Base-by-base conservation (phyloP, 768 basidiomycete genomes). In the Lyophyllum shimeji region DNA sequence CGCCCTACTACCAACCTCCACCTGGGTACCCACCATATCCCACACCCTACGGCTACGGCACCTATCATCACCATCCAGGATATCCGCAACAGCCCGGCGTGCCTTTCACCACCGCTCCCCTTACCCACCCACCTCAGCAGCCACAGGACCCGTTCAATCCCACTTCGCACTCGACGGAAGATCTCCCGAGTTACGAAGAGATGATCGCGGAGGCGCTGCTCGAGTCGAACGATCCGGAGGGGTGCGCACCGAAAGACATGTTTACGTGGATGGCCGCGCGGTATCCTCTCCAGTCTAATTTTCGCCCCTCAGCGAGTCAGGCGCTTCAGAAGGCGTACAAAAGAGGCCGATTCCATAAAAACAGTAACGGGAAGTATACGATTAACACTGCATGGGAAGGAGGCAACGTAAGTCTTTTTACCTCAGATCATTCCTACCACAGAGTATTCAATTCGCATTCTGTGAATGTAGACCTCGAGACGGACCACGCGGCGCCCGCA, bases 221-320 rank as follows among this genome's bases (percentile, higher is more conserved):
- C 13, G 87, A 86, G 53, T 78, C 82, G 42, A 75, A 72, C 7
- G 89, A 91, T 55, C 76, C 84, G 1, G 89, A 94, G 45, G 93
- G 93, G 17, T 82, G 82, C 53, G 86, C 86, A 7, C 93, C 93
- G n/a, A 93, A 90, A 67, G 84, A 85, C 57, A 65, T 95, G 27
- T 95, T 92, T 67, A 74, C 82, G 6, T 91, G 89, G 89, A 95
- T 95, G 88, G 86, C 86, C 3, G 75, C 82, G 27, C 80, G 83
- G 37, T 95, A 91, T 68, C 93, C 93, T 12, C 68, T 95, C 5
- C 89, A 92, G 67, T 85, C 81, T n/a, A 95, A 94, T 73, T 95
- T 95, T 65, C 78, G 93, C 34, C 90, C 93, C 1, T 93, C 90
- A 1, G 93, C 93, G 3, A 91, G 89, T 63, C 93, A 95, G 69